phyloP scores from a whole-genome alignment of 106 monocot species.

The Triglochin maritima region DNA sequence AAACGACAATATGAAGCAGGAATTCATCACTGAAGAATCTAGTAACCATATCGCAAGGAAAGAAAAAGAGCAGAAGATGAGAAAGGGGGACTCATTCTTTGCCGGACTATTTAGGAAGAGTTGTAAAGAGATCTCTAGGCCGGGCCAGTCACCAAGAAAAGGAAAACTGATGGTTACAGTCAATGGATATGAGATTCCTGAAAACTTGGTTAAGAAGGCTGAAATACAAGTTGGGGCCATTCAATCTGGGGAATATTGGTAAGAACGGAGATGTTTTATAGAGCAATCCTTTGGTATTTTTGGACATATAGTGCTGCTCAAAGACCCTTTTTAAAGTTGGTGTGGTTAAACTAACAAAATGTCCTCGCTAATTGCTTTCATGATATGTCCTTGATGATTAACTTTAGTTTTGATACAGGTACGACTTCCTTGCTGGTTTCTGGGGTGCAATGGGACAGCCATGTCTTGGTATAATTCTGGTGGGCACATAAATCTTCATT shows the following conservation, averaged over 20 bases:
- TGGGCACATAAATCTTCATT: constrained; percentile 4
- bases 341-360: neutral
- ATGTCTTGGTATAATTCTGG: constrained; percentile 96
- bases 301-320: neutral
- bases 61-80: constrained; percentile 28
- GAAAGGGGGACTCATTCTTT: too few relatives aligned
- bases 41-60: constrained; percentile 29
- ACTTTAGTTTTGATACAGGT: constrained; percentile 36
- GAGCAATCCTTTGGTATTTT: too few relatives aligned
- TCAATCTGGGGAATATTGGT: constrained; percentile 83
- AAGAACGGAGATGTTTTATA: constrained; percentile 1
- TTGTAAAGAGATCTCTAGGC: constrained; percentile 23
- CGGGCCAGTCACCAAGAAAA: constrained; percentile 27
- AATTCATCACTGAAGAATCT: constrained; percentile 47
- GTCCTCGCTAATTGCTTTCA: neutral
- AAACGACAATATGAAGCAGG: constrained; percentile 38
- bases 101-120: constrained; percentile 66
- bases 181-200: constrained; percentile 65
- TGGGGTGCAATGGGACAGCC: constrained; percentile 85
- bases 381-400: neutral
- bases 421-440: constrained; percentile 93
- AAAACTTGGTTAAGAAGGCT: constrained; percentile 66
- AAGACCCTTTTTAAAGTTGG: neutral
- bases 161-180: constrained; percentile 42
- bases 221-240: constrained; percentile 74